Evolutionary conservation across 345 rosid genomes (phyloP).

Genomic region (Syzygium grande): DNA sequence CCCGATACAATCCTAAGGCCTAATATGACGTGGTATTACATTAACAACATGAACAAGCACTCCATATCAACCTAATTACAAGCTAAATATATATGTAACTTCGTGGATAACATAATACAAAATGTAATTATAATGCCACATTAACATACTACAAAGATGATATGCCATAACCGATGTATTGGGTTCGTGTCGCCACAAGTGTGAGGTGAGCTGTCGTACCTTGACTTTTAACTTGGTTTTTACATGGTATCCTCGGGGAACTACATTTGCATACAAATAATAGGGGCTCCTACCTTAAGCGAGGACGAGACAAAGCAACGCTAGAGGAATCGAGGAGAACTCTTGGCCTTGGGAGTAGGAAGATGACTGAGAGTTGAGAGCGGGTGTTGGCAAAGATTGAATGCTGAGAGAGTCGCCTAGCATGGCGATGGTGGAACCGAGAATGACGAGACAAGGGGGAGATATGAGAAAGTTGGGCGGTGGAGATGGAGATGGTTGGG

Average conservation of each 20-base stretch:
- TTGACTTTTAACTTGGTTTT: not conserved
- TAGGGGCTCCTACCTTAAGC: not conserved
- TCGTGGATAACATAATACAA: too few relatives aligned
- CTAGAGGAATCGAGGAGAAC: not conserved
- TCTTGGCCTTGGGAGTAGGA: not conserved
- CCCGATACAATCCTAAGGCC: too few relatives aligned
- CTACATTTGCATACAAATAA: not conserved
- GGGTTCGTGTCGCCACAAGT: not conserved
- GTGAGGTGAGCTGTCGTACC: not conserved
- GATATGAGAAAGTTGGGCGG: not conserved
- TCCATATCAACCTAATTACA: too few relatives aligned
- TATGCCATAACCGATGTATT: not conserved
- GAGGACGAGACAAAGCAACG: not conserved
- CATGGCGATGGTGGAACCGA: not conserved
- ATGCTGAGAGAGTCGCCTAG: not conserved
- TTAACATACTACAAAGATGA: not conserved
- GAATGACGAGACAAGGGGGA: not conserved
- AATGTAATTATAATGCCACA: accelerated
- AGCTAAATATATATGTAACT: not conserved
- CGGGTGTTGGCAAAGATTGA: not conserved
- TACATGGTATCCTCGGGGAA: not conserved
- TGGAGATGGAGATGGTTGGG: not conserved
- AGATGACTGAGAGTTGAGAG: not conserved
- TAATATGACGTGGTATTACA: too few relatives aligned
- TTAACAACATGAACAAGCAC: too few relatives aligned